Evolutionary conservation across 1,284 basidiomycete species (phyloP).

Genomic region (Cryptococcus sp.): DNA sequence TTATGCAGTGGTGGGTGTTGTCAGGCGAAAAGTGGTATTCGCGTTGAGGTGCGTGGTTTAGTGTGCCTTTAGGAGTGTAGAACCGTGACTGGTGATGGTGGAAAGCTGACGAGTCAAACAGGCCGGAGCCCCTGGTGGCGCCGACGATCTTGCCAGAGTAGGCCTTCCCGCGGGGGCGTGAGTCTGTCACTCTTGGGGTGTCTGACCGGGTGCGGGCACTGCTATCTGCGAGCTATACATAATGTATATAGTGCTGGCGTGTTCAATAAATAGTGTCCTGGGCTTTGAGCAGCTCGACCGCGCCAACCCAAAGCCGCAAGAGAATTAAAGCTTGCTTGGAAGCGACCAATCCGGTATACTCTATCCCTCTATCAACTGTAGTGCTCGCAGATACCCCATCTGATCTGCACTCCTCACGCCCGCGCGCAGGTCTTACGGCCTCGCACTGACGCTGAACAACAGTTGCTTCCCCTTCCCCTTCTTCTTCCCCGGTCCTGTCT

Average conservation of each 20-base stretch:
- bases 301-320: no score
- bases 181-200: not conserved
- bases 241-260: constrained; percentile 1
- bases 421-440: constrained; percentile 19
- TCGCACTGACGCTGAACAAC: constrained; percentile 60
- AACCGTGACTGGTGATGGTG: no score
- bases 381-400: no score
- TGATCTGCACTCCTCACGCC: not conserved
- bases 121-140: constrained; percentile 49
- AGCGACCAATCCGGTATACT: not conserved
- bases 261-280: no score
- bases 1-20: constrained; percentile 48
- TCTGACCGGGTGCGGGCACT: not conserved
- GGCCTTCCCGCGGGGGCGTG: no score
- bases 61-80: not conserved
- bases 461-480: constrained; percentile 79
- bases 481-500: constrained; percentile 55
- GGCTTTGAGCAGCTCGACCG: no score
- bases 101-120: constrained; percentile 9
- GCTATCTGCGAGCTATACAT: no score
- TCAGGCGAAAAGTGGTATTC: constrained; percentile 49
- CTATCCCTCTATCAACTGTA: no score
- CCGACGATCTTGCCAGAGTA: constrained; percentile 43
- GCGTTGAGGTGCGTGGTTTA: constrained; percentile 39
- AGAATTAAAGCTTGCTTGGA: not conserved